These are phyloP conservation scores for Sistotremastrum suecicum DNA, from an alignment of 768 basidiomycete genomes.

Conservation along the genomic window DNA sequence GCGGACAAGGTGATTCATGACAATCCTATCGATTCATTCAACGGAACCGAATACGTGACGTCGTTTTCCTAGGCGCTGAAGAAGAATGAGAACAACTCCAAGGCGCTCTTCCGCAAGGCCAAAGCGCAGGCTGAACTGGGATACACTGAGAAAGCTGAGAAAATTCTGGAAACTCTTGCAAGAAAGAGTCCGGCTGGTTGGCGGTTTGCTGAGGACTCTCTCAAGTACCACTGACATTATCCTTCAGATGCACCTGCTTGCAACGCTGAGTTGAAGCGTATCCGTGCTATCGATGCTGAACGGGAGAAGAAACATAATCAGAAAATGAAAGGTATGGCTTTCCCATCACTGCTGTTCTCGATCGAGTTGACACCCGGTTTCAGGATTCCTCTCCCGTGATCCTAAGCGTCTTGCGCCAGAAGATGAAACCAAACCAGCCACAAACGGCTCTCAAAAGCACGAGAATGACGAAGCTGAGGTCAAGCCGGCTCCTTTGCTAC, in stretches of 20 bases:
- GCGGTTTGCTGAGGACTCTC: slow-evolving; percentile 1
- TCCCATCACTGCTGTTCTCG: neutral
- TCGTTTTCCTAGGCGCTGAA: slow-evolving; percentile 39
- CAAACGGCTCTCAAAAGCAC: no score
- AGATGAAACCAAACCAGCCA: no score
- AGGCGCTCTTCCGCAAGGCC: slow-evolving; percentile 69
- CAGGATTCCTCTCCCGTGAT: slow-evolving; percentile 1
- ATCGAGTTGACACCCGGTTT: neutral
- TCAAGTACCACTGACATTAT: neutral
- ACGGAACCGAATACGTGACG: neutral
- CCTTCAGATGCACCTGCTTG: slow-evolving; percentile 40
- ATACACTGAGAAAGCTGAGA: slow-evolving; percentile 59
- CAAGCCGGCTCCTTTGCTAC: no score
- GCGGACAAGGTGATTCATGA: slow-evolving; percentile 48
- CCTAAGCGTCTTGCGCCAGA: no score
- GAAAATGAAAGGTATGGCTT: slow-evolving; percentile 53
- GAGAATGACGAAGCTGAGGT: no score
- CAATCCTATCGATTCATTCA: neutral
- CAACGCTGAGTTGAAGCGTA: slow-evolving; percentile 49
- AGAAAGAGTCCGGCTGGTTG: slow-evolving; percentile 48
- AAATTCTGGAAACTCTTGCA: slow-evolving; percentile 49
- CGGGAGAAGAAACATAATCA: slow-evolving; percentile 49
- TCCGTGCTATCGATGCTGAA: slow-evolving; percentile 50
- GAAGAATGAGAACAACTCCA: slow-evolving; percentile 64
- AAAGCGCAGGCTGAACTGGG: slow-evolving; percentile 69